These are phyloP conservation scores for Sphagnurus paluster DNA, from an alignment of 1,284 basidiomycete genomes.

Conservation along the genomic window DNA sequence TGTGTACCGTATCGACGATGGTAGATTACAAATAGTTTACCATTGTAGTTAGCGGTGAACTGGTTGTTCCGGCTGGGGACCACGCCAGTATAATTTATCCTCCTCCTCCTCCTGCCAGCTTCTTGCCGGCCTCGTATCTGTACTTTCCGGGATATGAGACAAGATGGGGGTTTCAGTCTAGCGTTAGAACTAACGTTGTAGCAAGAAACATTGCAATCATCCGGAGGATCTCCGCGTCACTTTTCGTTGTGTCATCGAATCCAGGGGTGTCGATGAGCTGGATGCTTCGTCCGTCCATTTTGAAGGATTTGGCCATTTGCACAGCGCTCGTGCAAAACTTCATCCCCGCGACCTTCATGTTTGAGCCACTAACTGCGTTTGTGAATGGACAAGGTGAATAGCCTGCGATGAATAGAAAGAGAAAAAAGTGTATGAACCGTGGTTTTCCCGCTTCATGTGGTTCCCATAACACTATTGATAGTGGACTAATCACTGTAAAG, in stretches of 20 bases:
- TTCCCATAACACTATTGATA: background rate
- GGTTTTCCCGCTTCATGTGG: background rate
- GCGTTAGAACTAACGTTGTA: constrained; percentile 16
- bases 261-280: constrained; percentile 30
- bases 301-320: constrained; percentile 26
- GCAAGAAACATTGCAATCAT: constrained; percentile 25
- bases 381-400: constrained; percentile 30
- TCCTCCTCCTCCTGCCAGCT: too few species aligned
- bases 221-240: constrained; percentile 31
- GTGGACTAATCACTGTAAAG: too few species aligned
- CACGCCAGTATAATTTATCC: too few species aligned
- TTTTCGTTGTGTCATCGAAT: constrained; percentile 32
- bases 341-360: constrained; percentile 27
- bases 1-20: too few species aligned
- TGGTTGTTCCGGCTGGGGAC: too few species aligned
- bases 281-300: constrained; percentile 24
- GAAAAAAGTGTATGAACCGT: background rate
- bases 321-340: constrained; percentile 33
- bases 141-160: background rate
- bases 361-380: constrained; percentile 33
- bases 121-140: constrained; percentile 38
- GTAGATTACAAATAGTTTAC: too few species aligned
- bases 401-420: background rate
- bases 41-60: too few species aligned
- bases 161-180: background rate